These are phyloP conservation scores for Silybum marianum DNA, from an alignment of 129 eudicot genomes.

Conservation along the genomic window DNA sequence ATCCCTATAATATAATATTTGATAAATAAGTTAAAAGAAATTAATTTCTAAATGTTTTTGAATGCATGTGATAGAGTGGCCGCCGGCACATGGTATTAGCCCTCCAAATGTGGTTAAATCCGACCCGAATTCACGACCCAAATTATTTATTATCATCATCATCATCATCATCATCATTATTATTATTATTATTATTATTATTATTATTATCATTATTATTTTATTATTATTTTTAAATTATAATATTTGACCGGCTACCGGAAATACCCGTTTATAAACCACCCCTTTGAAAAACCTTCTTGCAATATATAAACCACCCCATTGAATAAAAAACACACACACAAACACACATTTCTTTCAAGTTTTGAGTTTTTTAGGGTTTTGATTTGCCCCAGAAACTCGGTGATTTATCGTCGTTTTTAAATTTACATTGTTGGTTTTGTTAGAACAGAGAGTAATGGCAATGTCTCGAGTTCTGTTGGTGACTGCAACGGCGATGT, in stretches of 20 bases:
- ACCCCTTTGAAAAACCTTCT: neutral
- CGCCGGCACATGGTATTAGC: slow-evolving; percentile 19
- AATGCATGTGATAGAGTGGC: too few species aligned
- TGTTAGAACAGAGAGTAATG: slow-evolving; percentile 16
- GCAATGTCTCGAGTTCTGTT: slow-evolving; percentile 20
- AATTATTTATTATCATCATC: neutral
- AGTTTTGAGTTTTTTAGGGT: slow-evolving; percentile 26
- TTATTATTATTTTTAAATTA: neutral
- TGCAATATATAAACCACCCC: slow-evolving; percentile 1
- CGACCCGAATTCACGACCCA: neutral
- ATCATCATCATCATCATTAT: neutral
- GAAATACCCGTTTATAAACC: slow-evolving; percentile 7
- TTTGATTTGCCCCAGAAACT: neutral
- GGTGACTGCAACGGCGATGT: slow-evolving; percentile 25
- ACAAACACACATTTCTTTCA: neutral
- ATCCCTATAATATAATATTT: too few species aligned
- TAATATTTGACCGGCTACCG: slow-evolving; percentile 20
- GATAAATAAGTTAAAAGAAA: too few species aligned
- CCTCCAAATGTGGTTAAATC: slow-evolving; percentile 19
- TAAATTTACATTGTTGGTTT: neutral
- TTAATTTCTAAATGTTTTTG: too few species aligned
- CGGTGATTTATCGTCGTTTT: neutral
- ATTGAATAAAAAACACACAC: neutral
- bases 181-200: neutral
- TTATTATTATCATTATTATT: neutral